Evolutionary conservation across 2,329 filamentous ascomycete species (phyloP).

Genomic region (Fonsecaea multimorphosa): DNA sequence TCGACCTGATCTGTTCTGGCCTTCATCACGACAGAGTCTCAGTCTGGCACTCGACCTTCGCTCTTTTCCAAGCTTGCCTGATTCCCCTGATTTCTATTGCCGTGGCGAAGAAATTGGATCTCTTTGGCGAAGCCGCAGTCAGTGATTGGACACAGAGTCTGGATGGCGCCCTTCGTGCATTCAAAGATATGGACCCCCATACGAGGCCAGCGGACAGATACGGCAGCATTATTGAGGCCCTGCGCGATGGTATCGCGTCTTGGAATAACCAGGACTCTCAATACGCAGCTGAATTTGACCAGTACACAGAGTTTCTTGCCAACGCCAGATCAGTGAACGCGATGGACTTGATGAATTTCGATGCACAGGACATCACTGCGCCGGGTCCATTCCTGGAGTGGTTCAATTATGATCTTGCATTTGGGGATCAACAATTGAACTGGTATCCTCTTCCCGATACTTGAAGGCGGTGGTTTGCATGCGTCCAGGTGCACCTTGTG

Average conservation of each 20-base stretch:
- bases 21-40: constrained; percentile 12
- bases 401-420: constrained; percentile 17
- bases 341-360: background rate
- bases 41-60: constrained; percentile 16
- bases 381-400: constrained; percentile 10
- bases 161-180: constrained; percentile 11
- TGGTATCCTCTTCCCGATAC: constrained; percentile 1
- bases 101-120: constrained; percentile 6
- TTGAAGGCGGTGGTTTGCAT: background rate
- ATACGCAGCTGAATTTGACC: background rate
- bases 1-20: constrained; percentile 5
- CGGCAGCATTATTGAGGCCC: constrained; percentile 10
- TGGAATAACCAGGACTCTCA: background rate
- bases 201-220: constrained; percentile 18
- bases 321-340: background rate
- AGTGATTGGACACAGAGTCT: constrained; percentile 1
- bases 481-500: background rate
- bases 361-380: constrained; percentile 3
- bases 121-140: constrained; percentile 4
- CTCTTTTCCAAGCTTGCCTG: constrained; percentile 19
- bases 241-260: constrained; percentile 6
- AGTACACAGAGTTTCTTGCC: background rate
- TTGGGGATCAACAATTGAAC: constrained; percentile 6
- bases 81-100: constrained; percentile 13
- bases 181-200: constrained; percentile 17